phyloP scores from a whole-genome alignment of 805 yeast species.

The Hanseniaspora valbyensis region DNA sequence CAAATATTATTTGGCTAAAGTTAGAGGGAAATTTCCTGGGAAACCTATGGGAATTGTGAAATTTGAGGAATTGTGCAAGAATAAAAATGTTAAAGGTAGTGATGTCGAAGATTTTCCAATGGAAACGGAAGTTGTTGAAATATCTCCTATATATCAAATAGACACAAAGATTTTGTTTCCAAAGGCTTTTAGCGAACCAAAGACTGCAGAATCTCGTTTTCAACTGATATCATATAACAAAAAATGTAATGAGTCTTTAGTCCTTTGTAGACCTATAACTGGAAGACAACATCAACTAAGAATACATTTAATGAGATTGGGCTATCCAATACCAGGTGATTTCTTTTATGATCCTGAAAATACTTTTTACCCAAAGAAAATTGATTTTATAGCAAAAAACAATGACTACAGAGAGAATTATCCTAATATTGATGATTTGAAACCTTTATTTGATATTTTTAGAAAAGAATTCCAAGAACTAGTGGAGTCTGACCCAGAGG shows the following conservation, averaged over 20 bases:
- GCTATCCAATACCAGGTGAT: conserved; percentile 81
- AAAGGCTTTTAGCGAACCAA: conserved; percentile 34
- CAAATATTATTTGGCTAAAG: conserved; percentile 78
- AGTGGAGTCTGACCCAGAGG: conserved; percentile 23
- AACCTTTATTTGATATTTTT: conserved; percentile 19
- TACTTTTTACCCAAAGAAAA: conserved; percentile 22
- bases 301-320: conserved; percentile 78
- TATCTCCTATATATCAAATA: conserved; percentile 49
- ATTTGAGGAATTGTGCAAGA: conserved; percentile 23
- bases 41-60: background rate
- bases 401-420: conserved; percentile 11
- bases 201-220: conserved; percentile 63
- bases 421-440: conserved; percentile 19
- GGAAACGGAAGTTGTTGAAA: conserved; percentile 16
- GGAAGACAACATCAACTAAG: conserved; percentile 95
- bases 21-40: conserved; percentile 68
- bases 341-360: conserved; percentile 43
- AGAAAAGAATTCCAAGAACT: conserved; percentile 29
- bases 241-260: conserved; percentile 39
- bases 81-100: conserved; percentile 21
- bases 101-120: conserved; percentile 10
- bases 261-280: conserved; percentile 75
- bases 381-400: conserved; percentile 21
- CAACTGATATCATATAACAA: conserved; percentile 52
- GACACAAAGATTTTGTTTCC: conserved; percentile 60